Conservation (phyloP, 2,329 filamentous ascomycete species). For the Periglandula ipomoeae region DNA sequence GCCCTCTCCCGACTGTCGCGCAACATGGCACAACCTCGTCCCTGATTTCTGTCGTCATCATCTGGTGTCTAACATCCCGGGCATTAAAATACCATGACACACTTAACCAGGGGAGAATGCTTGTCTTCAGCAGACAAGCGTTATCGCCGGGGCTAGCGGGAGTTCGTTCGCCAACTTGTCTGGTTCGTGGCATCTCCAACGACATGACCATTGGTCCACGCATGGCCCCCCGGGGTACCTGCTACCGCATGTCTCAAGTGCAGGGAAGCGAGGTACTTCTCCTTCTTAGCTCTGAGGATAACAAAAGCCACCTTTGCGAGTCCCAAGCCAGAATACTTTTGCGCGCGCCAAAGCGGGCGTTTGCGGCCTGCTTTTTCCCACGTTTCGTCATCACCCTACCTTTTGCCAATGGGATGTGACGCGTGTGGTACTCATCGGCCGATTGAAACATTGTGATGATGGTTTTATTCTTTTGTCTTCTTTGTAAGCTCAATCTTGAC, state of each 20-base stretch:
- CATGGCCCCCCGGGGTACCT: too few relatives aligned
- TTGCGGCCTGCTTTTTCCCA: too few relatives aligned
- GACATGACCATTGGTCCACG: too few relatives aligned
- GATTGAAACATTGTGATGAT: background rate
- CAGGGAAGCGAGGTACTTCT: background rate
- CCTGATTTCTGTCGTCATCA: constrained; percentile 1
- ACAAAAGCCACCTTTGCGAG: too few relatives aligned
- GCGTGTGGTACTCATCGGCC: background rate
- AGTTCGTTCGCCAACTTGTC: too few relatives aligned
- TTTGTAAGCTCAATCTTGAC: background rate
- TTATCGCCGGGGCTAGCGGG: background rate
- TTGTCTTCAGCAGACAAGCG: background rate
- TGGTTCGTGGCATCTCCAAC: too few relatives aligned
- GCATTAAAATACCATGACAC: background rate
- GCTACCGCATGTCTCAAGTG: too few relatives aligned
- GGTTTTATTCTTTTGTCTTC: background rate
- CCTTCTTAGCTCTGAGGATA: background rate
- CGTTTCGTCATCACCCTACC: background rate
- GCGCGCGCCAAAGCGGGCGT: background rate
- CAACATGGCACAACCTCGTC: too few relatives aligned
- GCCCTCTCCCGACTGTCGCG: too few relatives aligned
- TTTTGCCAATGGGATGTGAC: background rate
- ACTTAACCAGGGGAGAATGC: background rate
- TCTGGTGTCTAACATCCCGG: background rate
- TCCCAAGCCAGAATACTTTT: too few relatives aligned